Evolutionary conservation across 306 rosid genomes (phyloP), one percentile per base, ranked within the genome.

Genomic region (Pyrus communis): DNA sequence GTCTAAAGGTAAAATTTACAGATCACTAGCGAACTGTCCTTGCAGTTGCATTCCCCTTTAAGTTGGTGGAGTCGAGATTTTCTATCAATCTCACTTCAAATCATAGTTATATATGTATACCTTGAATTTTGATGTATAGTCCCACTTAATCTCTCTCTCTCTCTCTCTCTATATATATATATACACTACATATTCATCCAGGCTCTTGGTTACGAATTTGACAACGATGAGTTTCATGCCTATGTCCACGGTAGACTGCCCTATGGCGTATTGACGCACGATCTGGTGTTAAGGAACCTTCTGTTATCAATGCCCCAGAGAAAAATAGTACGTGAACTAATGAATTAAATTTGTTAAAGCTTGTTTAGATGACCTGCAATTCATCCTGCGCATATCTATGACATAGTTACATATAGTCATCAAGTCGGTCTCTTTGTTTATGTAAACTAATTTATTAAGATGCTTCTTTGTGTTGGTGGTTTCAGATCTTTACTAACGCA

Each of bases 291-390:
- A 65, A 91, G 91, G 89, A 91, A 87, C 83, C 93, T 93, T 80
- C 92, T 93, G 58, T 78, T 89, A 69, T 91, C 97, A 73, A 83
- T 93, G 91, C 95, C 96, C 67, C 98, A 93, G 84, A 86, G 88
- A 13, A 93, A 93, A 93, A 83, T 91, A 71, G 98, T 93, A 89
- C 11, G 92, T 67, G 81, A 28, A 3, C 68, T 63, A 51, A 19
- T 40, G 9, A 40, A 40, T 40, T 40, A 40, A 40, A 40, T 10
- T 40, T 40, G 45, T 40, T 40, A 8, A 9, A 40, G 10, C 45
- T 40, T 40, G 45, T 40, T 40, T 22, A 58, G 63, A 4, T 51
- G 57, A 51, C n/a, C 57, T 51, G n/a, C 57, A 14, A 2, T 40
- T 9, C 45, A 40, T 40, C 45, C 45, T 40, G 45, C 11, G 10